Percentiles rank a stretch among this genome's conserved stretches.
Conservation (phyloP, 2,329 filamentous ascomycete genomes). For the Oidium heveae region DNA sequence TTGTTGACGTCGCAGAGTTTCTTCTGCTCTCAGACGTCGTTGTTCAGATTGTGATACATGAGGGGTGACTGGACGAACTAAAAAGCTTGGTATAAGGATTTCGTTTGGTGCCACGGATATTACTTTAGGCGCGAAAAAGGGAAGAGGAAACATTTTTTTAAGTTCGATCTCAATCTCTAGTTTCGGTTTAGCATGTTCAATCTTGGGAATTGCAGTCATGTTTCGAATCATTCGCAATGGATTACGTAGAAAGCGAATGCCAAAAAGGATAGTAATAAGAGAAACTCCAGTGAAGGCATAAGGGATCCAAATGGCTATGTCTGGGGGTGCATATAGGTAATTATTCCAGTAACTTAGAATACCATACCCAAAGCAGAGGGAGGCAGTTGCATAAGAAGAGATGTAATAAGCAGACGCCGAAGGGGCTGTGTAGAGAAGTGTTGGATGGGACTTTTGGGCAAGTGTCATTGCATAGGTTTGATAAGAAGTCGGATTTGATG, state of each 20-base stretch:
- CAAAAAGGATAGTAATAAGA: conserved; percentile 32
- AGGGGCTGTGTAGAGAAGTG: no score
- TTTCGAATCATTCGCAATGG: conserved; percentile 29
- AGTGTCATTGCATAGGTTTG: no score
- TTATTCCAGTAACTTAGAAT: conserved; percentile 24
- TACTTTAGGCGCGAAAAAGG: conserved; percentile 9
- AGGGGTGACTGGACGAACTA: conserved; percentile 2
- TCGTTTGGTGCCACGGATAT: conserved; percentile 8
- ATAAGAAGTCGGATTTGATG: no score
- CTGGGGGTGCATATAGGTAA: conserved; percentile 23
- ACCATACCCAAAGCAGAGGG: conserved; percentile 26
- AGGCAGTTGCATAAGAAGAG: no score
- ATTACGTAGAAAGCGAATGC: conserved; percentile 31
- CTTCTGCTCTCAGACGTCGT: conserved; percentile 14
- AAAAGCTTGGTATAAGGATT: conserved; percentile 6
- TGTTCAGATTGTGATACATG: conserved; percentile 7
- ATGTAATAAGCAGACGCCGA: no score
- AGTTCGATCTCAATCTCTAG: conserved; percentile 26
- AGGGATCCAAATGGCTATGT: conserved; percentile 29
- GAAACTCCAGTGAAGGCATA: conserved; percentile 31
- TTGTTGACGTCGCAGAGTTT: conserved; percentile 14
- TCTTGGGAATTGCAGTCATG: conserved; percentile 11
- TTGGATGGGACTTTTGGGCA: no score
- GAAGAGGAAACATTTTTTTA: conserved; percentile 11
- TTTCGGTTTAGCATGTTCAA: conserved; percentile 4